phyloP scores from a whole-genome alignment of 1,139 yeast genomes.

The Debaryomyces sp. region DNA sequence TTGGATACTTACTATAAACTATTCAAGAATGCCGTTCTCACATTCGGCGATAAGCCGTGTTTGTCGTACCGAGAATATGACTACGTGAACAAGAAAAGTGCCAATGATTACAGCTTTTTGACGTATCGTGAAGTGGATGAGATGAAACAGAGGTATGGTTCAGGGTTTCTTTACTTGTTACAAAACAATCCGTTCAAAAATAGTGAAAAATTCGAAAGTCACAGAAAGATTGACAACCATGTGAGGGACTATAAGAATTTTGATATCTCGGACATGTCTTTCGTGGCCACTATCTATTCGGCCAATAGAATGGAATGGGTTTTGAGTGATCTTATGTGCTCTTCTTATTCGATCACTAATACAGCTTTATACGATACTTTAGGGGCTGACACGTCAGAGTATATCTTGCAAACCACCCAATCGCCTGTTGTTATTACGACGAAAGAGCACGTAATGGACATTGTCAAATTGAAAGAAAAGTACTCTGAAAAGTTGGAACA shows the following conservation, averaged over 20 bases:
- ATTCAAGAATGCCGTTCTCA: constrained; percentile 25
- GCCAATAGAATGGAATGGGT: constrained; percentile 44
- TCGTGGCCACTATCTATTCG: constrained; percentile 36
- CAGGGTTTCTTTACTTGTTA: constrained; percentile 36
- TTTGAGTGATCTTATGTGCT: constrained; percentile 40
- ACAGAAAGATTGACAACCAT: constrained; percentile 32
- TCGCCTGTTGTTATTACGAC: constrained; percentile 41
- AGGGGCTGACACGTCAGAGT: constrained; percentile 37
- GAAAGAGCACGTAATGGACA: constrained; percentile 28
- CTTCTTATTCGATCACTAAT: constrained; percentile 36
- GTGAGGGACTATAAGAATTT: constrained; percentile 21
- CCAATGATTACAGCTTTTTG: constrained; percentile 19
- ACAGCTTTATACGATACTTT: constrained; percentile 46
- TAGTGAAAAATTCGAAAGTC: constrained; percentile 21
- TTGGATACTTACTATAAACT: constrained; percentile 32
- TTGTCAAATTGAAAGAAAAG: constrained; percentile 30
- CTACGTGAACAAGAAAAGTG: constrained; percentile 27
- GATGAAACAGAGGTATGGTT: constrained; percentile 28
- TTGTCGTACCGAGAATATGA: constrained; percentile 35
- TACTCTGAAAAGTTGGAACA: constrained; percentile 27
- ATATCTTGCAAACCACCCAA: constrained; percentile 35
- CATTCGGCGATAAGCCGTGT: constrained; percentile 27
- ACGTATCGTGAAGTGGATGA: constrained; percentile 15
- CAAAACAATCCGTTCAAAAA: constrained; percentile 31
- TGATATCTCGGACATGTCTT: constrained; percentile 29